Percentiles rank a stretch among this genome's conserved stretches.
Conservation (phyloP, 2,329 filamentous ascomycete species). For the Talaromyces sp. region DNA sequence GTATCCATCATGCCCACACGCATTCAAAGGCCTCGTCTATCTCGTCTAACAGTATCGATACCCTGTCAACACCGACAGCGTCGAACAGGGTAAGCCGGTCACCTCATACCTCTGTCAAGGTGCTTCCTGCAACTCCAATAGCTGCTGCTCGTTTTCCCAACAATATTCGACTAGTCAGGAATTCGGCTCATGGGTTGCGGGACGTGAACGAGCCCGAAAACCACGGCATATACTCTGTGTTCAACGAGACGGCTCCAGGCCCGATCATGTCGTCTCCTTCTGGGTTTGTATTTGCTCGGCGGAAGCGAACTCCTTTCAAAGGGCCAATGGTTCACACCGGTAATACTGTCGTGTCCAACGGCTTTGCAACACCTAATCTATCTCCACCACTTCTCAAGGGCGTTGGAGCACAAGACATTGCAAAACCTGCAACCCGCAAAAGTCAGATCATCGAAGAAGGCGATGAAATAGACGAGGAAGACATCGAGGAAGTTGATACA, state of each 20-base stretch:
- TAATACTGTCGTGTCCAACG: conserved; percentile 29
- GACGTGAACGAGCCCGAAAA: conserved; percentile 21
- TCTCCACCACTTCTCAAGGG: conserved; percentile 20
- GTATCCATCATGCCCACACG: conserved; percentile 80
- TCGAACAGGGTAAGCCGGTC: conserved; percentile 62
- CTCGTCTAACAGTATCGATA: conserved; percentile 72
- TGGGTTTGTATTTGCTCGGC: conserved; percentile 42
- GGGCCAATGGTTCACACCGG: conserved; percentile 40
- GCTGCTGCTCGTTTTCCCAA: conserved; percentile 68
- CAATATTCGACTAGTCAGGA: conserved; percentile 78
- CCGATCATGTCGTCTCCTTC: conserved; percentile 37
- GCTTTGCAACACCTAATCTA: conserved; percentile 29
- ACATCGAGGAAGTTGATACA: conserved; percentile 39
- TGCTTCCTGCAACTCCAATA: conserved; percentile 87
- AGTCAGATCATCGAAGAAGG: conserved; percentile 44
- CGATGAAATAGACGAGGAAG: conserved; percentile 35
- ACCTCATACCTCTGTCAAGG: conserved; percentile 87
- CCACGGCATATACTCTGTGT: conserved; percentile 26
- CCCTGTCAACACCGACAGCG: conserved; percentile 63
- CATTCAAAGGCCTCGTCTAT: conserved; percentile 95
- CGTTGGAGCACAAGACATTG: conserved; percentile 16
- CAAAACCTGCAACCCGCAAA: conserved; percentile 27
- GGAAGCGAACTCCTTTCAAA: conserved; percentile 43
- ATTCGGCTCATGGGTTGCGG: conserved; percentile 23
- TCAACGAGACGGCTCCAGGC: conserved; percentile 34